Percentiles rank a stretch among this genome's conserved stretches.
phyloP scores from a whole-genome alignment of 352 stramenopile species.

The Globisporangium mamillatum region DNA sequence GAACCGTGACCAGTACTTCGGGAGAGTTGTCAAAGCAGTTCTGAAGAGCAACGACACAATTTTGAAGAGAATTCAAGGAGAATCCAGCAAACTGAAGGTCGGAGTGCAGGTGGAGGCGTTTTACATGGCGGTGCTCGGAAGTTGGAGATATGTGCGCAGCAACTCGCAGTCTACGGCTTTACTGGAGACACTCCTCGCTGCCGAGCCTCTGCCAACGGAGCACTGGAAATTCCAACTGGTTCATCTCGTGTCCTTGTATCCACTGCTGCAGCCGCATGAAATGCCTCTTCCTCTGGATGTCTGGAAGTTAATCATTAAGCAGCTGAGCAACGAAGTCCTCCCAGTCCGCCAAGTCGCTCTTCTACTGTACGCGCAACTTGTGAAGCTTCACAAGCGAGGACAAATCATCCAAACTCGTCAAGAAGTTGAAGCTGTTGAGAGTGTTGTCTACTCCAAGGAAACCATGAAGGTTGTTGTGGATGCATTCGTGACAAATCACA shows the following conservation, averaged over 20 bases:
- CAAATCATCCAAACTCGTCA: constrained; percentile 2
- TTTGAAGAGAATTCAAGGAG: constrained; percentile 48
- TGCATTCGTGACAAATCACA: constrained; percentile 60
- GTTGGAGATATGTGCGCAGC: constrained; percentile 48
- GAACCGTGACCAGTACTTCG: constrained; percentile 31
- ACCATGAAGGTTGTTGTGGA: constrained; percentile 42
- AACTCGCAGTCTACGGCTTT: constrained; percentile 17
- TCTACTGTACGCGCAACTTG: constrained; percentile 45
- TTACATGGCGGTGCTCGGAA: constrained; percentile 47
- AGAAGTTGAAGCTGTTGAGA: constrained; percentile 18
- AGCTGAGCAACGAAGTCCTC: constrained; percentile 55
- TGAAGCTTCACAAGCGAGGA: constrained; percentile 43
- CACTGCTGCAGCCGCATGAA: constrained; percentile 47
- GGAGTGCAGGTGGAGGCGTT: constrained; percentile 51
- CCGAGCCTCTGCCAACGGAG: constrained; percentile 35
- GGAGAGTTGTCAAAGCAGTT: constrained; percentile 38
- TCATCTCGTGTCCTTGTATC: constrained; percentile 67
- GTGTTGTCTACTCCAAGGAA: constrained; percentile 41
- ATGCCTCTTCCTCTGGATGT: constrained; percentile 37
- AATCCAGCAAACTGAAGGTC: constrained; percentile 58
- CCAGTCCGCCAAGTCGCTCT: constrained; percentile 60
- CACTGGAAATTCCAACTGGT: constrained; percentile 83
- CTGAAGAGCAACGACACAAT: constrained; percentile 47
- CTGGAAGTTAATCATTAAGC: constrained; percentile 52
- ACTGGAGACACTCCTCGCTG: constrained; percentile 32